Conservation (phyloP, 352 stramenopile species). For the Achlya hypogyna region DNA sequence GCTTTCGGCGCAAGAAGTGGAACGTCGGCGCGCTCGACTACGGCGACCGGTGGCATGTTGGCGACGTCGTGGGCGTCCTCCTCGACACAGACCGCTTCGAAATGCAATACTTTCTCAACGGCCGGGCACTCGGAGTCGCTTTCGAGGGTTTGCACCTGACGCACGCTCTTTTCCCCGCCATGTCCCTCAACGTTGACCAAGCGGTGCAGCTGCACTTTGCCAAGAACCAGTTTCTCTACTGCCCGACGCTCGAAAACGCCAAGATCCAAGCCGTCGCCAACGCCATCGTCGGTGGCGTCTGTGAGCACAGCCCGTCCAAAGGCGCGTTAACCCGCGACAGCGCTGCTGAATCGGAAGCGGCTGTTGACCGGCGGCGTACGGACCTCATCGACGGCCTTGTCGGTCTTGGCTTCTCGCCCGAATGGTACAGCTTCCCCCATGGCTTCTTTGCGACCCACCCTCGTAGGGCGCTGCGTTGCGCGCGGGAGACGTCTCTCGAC, state of each 20-base stretch:
- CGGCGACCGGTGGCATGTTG: conserved; percentile 61
- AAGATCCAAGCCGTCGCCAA: conserved; percentile 35
- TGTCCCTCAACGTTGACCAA: conserved; percentile 83
- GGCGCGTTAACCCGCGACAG: conserved; percentile 9
- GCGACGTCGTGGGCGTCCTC: conserved; percentile 81
- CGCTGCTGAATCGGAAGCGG: conserved; percentile 23
- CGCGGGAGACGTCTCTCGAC: conserved; percentile 33
- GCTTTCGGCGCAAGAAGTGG: conserved; percentile 83
- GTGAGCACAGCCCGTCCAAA: conserved; percentile 18
- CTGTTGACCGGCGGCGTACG: conserved; percentile 27
- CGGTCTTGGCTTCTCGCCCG: conserved; percentile 72
- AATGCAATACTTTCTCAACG: conserved; percentile 89
- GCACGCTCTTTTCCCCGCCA: conserved; percentile 51
- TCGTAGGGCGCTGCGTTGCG: conserved; percentile 43
- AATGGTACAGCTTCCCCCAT: conserved; percentile 33
- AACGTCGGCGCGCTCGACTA: conserved; percentile 79
- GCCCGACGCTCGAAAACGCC: conserved; percentile 28
- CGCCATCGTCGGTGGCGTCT: conserved; percentile 25
- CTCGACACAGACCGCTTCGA: conserved; percentile 77
- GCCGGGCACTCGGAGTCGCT: conserved; percentile 74
- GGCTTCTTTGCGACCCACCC: conserved; percentile 1
- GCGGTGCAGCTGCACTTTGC: conserved; percentile 70
- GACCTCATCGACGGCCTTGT: conserved; percentile 69
- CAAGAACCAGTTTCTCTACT: conserved; percentile 28
- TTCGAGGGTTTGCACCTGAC: conserved; percentile 52